Evolutionary conservation across 176 grass and related monocot species (phyloP).

Genomic region (Zea mays): DNA sequence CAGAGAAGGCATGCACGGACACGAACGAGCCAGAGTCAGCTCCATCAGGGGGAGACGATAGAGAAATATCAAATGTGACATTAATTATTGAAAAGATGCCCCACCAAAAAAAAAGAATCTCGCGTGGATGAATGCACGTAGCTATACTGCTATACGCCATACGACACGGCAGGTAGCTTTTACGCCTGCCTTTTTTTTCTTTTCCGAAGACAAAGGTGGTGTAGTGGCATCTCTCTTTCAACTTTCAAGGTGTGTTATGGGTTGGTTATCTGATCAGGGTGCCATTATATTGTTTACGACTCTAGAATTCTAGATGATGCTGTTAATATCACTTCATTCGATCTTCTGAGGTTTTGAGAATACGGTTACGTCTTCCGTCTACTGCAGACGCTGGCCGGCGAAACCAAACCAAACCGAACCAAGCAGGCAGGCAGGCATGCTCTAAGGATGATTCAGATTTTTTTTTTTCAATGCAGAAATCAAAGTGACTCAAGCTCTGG

Average conservation of each 20-base stretch:
- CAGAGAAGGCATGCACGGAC: background rate
- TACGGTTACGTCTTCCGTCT: background rate
- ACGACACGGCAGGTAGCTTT: background rate
- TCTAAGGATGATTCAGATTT: background rate
- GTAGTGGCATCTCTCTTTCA: background rate
- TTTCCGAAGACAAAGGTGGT: background rate
- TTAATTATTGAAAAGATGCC: too few relatives aligned
- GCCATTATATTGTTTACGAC: background rate
- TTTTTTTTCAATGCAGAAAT: background rate
- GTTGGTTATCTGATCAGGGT: background rate
- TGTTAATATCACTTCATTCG: background rate
- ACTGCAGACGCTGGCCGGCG: too few relatives aligned
- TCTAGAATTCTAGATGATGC: background rate
- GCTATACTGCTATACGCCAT: background rate
- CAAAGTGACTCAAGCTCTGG: background rate
- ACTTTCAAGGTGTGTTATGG: slow-evolving; percentile 11
- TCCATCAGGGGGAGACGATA: background rate
- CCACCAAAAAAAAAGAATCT: too few relatives aligned
- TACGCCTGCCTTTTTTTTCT: background rate
- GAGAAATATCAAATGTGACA: background rate
- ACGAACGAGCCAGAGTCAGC: background rate
- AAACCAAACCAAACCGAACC: background rate
- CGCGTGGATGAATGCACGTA: background rate
- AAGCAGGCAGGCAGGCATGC: background rate
- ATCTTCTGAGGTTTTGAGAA: background rate